Evolutionary conservation across 768 basidiomycete genomes (phyloP).

Genomic region (Boletus vinaceobasis): DNA sequence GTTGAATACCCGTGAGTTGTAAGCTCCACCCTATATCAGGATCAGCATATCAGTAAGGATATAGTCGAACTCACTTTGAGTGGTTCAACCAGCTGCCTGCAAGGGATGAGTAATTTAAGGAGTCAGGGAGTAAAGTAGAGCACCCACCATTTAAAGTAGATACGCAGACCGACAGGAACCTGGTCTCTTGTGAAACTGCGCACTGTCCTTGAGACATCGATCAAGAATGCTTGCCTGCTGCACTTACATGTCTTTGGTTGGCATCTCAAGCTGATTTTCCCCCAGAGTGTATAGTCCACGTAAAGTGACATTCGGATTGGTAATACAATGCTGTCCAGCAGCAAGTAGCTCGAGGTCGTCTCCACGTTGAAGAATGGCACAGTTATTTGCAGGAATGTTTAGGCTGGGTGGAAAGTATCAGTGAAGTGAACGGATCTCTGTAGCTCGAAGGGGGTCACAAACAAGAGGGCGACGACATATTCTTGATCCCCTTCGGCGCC

Average conservation of each 20-base stretch:
- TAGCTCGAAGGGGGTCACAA: slow-evolving; percentile 8
- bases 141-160: slow-evolving; percentile 75
- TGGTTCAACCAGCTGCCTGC: slow-evolving; percentile 49
- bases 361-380: slow-evolving; percentile 78
- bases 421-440: neutral
- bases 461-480: slow-evolving; percentile 81
- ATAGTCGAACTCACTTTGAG: slow-evolving; percentile 36
- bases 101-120: neutral
- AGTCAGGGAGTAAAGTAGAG: neutral
- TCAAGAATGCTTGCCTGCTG: neutral
- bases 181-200: slow-evolving; percentile 79
- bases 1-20: slow-evolving; percentile 83
- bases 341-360: slow-evolving; percentile 75
- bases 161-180: slow-evolving; percentile 78
- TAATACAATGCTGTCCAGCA: slow-evolving; percentile 82
- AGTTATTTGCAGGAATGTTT: slow-evolving; percentile 84
- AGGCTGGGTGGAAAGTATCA: slow-evolving; percentile 41
- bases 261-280: slow-evolving; percentile 84
- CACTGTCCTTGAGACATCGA: neutral
- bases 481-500: slow-evolving; percentile 45
- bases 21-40: slow-evolving; percentile 47
- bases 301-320: slow-evolving; percentile 77
- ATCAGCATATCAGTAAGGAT: slow-evolving; percentile 32
- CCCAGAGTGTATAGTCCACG: slow-evolving; percentile 78
- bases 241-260: slow-evolving; percentile 79